A percentile compares a stretch with the other conserved stretches of the same genome.
These are phyloP conservation scores for Talaromyces liani DNA, from an alignment of 495 filamentous ascomycete genomes.

Conservation along the genomic window DNA sequence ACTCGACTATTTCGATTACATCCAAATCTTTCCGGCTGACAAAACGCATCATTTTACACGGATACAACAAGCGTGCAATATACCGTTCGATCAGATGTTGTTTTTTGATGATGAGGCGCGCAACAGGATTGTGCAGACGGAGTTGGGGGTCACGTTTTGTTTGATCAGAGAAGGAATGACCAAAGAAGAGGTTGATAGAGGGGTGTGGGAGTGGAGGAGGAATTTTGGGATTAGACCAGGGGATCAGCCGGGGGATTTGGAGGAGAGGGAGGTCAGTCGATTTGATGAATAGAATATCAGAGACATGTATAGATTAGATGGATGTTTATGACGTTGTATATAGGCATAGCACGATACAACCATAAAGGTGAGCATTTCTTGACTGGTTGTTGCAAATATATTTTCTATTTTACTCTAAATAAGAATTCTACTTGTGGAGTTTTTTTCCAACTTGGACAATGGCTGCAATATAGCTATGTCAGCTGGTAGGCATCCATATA, in stretches of 20 bases:
- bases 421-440: too few species aligned
- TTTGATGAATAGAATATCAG: background rate
- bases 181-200: constrained; percentile 70
- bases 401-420: too few species aligned
- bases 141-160: constrained; percentile 74
- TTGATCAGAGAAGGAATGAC: constrained; percentile 74
- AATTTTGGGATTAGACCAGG: constrained; percentile 46
- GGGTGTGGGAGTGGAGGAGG: constrained; percentile 75
- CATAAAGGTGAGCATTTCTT: too few species aligned
- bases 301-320: background rate
- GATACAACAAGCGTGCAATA: constrained; percentile 57
- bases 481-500: too few species aligned
- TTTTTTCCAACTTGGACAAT: too few species aligned
- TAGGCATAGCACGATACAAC: background rate
- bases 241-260: constrained; percentile 6
- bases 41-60: constrained; percentile 80
- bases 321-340: background rate
- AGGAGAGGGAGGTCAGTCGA: constrained; percentile 8
- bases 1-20: constrained; percentile 68
- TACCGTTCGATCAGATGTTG: constrained; percentile 72
- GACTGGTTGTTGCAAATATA: too few species aligned
- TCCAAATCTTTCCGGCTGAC: constrained; percentile 84
- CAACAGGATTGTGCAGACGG: constrained; percentile 76
- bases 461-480: too few species aligned
- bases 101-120: constrained; percentile 94